Percentiles rank a stretch among this genome's conserved stretches.
These are phyloP conservation scores for Solanum peruvianum DNA, from an alignment of 257 asterid species.

Conservation along the genomic window DNA sequence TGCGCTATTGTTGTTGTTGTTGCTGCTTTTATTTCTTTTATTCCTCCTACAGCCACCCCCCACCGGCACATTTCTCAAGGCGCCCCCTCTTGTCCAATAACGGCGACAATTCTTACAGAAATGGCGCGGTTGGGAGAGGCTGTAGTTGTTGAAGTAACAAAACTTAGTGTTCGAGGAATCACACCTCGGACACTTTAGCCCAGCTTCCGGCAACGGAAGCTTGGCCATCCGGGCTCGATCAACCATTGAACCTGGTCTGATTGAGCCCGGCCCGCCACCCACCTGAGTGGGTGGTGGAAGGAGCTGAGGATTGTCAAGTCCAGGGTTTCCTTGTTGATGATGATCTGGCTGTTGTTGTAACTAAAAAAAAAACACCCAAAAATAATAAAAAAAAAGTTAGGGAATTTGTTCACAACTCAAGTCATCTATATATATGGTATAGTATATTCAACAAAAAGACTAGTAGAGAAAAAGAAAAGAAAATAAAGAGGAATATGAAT, in stretches of 20 bases:
- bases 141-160: conserved; percentile 37
- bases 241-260: conserved; percentile 28
- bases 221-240: conserved; percentile 25
- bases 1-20: conserved; percentile 3
- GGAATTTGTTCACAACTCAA: neutral
- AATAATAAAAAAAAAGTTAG: neutral
- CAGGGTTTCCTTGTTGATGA: conserved; percentile 16
- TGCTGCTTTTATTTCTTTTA: conserved; percentile 18
- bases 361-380: neutral
- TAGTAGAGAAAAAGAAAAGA: neutral
- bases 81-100: conserved; percentile 33
- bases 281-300: conserved; percentile 1
- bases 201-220: conserved; percentile 25
- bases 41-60: conserved; percentile 34
- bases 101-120: conserved; percentile 35
- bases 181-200: conserved; percentile 31
- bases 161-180: conserved; percentile 32
- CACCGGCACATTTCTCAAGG: conserved; percentile 30
- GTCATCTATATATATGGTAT: neutral
- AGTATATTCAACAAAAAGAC: conserved; percentile 32
- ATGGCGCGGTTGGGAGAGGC: conserved; percentile 28
- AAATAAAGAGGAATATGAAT: conserved; percentile 8
- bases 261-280: conserved; percentile 15
- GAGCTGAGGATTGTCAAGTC: conserved; percentile 6
- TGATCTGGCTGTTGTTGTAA: conserved; percentile 25